These are phyloP conservation scores for Bimuria novae-zelandiae DNA, from an alignment of 2,329 filamentous ascomycete species.

Conservation along the genomic window DNA sequence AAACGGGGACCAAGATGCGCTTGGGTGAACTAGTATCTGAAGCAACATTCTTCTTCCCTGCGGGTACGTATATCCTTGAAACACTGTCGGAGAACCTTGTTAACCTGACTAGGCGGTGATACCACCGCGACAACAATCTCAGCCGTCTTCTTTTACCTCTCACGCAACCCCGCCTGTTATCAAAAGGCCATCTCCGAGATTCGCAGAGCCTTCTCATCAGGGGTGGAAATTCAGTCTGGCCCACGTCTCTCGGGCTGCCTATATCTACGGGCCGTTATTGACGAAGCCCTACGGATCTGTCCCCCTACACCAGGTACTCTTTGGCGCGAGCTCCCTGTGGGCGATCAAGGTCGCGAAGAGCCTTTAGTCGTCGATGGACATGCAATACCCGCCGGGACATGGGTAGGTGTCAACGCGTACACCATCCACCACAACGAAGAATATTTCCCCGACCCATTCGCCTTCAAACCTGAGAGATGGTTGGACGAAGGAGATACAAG, in stretches of 20 bases:
- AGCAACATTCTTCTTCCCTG: conserved; percentile 14
- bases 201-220: conserved; percentile 10
- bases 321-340: conserved; percentile 18
- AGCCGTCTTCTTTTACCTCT: conserved; percentile 13
- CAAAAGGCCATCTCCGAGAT: conserved; percentile 12
- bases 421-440: conserved; percentile 6
- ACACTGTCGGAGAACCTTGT: too few relatives aligned
- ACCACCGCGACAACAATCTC: conserved; percentile 11
- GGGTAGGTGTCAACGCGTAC: conserved; percentile 3
- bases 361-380: conserved; percentile 23
- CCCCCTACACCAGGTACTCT: conserved; percentile 12
- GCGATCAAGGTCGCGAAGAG: too few relatives aligned
- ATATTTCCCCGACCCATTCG: conserved; percentile 5
- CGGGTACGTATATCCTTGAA: too few relatives aligned
- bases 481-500: not conserved
- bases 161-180: not conserved
- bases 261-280: conserved; percentile 25
- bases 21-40: conserved; percentile 21
- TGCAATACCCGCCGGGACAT: not conserved
- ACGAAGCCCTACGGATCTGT: conserved; percentile 24
- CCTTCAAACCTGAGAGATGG: conserved; percentile 5
- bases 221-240: conserved; percentile 20
- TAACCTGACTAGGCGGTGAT: conserved; percentile 20
- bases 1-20: conserved; percentile 34
- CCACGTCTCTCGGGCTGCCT: conserved; percentile 11